Base-by-base conservation (phyloP, 805 yeast species). In the Lachancea meyersii region DNA sequence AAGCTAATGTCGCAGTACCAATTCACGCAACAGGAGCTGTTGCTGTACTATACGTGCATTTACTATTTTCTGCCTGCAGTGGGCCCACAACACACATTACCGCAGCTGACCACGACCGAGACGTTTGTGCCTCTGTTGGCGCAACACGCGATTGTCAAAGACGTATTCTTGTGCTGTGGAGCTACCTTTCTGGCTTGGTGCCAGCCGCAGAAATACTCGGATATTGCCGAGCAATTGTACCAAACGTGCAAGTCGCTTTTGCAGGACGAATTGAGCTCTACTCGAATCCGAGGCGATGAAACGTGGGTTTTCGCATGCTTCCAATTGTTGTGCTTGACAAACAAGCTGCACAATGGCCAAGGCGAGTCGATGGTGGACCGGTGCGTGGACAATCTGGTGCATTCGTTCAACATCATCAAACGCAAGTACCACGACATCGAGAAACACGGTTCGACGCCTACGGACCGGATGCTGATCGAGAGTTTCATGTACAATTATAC, bases 161-260 rank as follows among this genome's bases (percentile, higher is more conserved):
- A 44, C 16, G 54, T 50, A 10, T 50, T 48, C 22, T 38, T 46
- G 20, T 50, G 54, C 31, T 50, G 54, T 35, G 54, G 54, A 2
- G 54, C 54, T 3, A 50, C 54, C 6, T 50, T 50, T 38, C 34
- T 50, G 28, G 52, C 51, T 1, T 50, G 54, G 54, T 48, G 52
- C 24, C 54, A 50, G 31, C 52, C 52, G 8, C 38, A 39, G 19
- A 48, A 48, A 24, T 50, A 48, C 36, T 36, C 49, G 3, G 38
- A 31, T 10, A 26, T 47, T 9, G 52, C 52, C 14, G 54, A 50
- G 24, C 32, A 31, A n/a, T 40, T 50, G 16, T 50, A 50, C 24
- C 47, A 48, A 31, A 43, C 31, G 14, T 48, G 54, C 41, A 44
- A 41, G 23, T 34, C 35, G 20, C 26, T 34, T 14, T 31, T 50